Conservation (phyloP, 257 asterid genomes). For the Rehmannia glutinosa region DNA sequence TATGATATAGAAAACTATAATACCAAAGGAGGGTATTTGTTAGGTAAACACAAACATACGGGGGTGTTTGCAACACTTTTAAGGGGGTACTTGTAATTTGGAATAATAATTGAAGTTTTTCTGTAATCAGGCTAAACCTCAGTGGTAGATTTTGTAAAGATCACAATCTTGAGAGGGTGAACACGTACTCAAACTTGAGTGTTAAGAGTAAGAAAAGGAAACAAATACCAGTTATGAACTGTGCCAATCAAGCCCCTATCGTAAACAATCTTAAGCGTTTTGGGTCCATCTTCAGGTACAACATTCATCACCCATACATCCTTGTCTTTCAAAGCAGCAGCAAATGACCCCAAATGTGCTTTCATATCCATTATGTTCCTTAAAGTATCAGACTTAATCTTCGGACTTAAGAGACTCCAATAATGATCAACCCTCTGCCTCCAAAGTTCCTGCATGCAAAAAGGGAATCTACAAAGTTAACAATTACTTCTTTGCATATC, state of each 20-base stretch:
- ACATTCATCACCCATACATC: slow-evolving; percentile 92
- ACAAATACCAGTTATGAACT: slow-evolving; percentile 60
- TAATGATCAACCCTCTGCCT: slow-evolving; percentile 65
- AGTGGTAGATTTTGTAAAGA: no score
- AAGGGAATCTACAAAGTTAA: background rate
- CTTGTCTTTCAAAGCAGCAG: slow-evolving; percentile 76
- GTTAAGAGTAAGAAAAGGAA: no score
- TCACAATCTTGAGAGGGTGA: no score
- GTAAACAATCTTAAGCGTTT: slow-evolving; percentile 70
- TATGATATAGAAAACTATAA: no score
- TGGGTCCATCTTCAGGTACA: slow-evolving; percentile 82
- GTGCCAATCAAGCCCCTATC: slow-evolving; percentile 87
- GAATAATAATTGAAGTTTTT: no score
- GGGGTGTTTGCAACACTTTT: no score
- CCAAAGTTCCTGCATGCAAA: slow-evolving; percentile 58
- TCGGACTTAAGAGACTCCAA: slow-evolving; percentile 62
- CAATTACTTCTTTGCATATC: slow-evolving; percentile 4
- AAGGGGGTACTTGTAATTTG: no score
- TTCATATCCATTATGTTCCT: slow-evolving; percentile 92
- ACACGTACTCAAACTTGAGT: no score
- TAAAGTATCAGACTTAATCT: slow-evolving; percentile 47
- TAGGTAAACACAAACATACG: no score
- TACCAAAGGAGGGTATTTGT: no score
- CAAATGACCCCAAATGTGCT: slow-evolving; percentile 82
- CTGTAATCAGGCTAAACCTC: no score